These are phyloP conservation scores for Cyberlindnera galapagoensis DNA, from an alignment of 805 yeast species.

Conservation along the genomic window DNA sequence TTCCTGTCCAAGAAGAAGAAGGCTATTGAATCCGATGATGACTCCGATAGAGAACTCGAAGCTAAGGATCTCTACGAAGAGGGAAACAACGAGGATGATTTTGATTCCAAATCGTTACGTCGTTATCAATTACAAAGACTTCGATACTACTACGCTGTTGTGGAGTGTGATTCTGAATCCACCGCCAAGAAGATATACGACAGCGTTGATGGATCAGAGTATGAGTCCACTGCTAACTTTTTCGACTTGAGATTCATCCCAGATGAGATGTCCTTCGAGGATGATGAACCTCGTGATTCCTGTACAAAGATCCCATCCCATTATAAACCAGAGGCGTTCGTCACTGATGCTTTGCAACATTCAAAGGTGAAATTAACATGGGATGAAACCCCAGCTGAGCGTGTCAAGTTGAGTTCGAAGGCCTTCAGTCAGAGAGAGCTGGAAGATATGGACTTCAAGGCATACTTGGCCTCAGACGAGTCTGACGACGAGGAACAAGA, in stretches of 20 bases:
- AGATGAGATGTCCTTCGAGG: conserved; percentile 84
- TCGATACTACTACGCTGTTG: conserved; percentile 89
- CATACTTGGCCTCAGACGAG: conserved; percentile 79
- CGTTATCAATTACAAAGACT: conserved; percentile 89
- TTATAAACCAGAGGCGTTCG: conserved; percentile 75
- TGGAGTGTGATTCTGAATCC: conserved; percentile 64
- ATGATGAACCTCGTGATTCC: conserved; percentile 64
- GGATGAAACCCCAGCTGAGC: conserved; percentile 97
- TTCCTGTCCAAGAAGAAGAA: conserved; percentile 44
- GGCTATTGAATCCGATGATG: conserved; percentile 36
- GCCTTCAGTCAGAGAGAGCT: conserved; percentile 85
- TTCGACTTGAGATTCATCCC: conserved; percentile 92
- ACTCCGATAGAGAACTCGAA: conserved; percentile 48
- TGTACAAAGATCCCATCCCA: conserved; percentile 68
- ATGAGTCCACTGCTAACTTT: conserved; percentile 89
- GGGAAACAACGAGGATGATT: conserved; percentile 76
- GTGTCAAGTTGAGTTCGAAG: conserved; percentile 66
- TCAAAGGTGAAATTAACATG: conserved; percentile 94
- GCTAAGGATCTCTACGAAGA: conserved; percentile 72
- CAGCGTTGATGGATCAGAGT: conserved; percentile 92
- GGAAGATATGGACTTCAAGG: conserved; percentile 86
- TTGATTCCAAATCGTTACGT: conserved; percentile 77
- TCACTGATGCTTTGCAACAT: conserved; percentile 93
- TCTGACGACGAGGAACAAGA: conserved; percentile 41
- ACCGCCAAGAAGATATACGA: conserved; percentile 76